Evolutionary conservation across 2,329 filamentous ascomycete species (phyloP).

Genomic region (Scedosporium boydii): DNA sequence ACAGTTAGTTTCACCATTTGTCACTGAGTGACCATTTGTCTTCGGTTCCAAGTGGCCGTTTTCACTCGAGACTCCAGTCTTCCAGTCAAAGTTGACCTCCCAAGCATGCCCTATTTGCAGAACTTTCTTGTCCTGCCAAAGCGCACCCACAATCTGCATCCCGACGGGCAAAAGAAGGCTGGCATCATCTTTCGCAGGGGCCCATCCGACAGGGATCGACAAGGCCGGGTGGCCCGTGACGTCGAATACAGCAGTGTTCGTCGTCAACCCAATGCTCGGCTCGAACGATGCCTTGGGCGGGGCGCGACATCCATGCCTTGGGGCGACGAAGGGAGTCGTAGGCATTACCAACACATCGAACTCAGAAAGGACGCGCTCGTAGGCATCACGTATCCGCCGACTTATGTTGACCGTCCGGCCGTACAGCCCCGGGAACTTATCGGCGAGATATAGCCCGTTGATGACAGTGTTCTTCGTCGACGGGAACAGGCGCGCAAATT

Average conservation of each 20-base stretch:
- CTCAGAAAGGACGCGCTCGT: slow-evolving; percentile 27
- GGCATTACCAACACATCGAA: slow-evolving; percentile 39
- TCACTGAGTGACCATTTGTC: too few relatives aligned
- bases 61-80: slow-evolving; percentile 7
- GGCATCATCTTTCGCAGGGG: slow-evolving; percentile 27
- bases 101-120: slow-evolving; percentile 34
- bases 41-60: neutral
- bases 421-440: slow-evolving; percentile 34
- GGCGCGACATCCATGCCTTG: slow-evolving; percentile 27
- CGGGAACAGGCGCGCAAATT: slow-evolving; percentile 41
- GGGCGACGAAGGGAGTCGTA: slow-evolving; percentile 36
- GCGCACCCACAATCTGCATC: slow-evolving; percentile 44
- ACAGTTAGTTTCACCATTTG: too few relatives aligned
- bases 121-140: slow-evolving; percentile 39
- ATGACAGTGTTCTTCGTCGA: slow-evolving; percentile 46
- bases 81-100: slow-evolving; percentile 37
- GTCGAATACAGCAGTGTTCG: slow-evolving; percentile 48
- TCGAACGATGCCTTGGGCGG: slow-evolving; percentile 34
- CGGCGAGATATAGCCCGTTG: slow-evolving; percentile 36
- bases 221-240: slow-evolving; percentile 47
- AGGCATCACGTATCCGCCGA: slow-evolving; percentile 34
- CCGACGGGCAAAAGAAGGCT: slow-evolving; percentile 36
- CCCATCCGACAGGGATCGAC: slow-evolving; percentile 38
- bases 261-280: slow-evolving; percentile 42
- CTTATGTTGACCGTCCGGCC: slow-evolving; percentile 40